A percentile compares a stretch with the other conserved stretches of the same genome.
Evolutionary conservation across 257 asterid species (phyloP).

Genomic region (Jacaranda copaia): DNA sequence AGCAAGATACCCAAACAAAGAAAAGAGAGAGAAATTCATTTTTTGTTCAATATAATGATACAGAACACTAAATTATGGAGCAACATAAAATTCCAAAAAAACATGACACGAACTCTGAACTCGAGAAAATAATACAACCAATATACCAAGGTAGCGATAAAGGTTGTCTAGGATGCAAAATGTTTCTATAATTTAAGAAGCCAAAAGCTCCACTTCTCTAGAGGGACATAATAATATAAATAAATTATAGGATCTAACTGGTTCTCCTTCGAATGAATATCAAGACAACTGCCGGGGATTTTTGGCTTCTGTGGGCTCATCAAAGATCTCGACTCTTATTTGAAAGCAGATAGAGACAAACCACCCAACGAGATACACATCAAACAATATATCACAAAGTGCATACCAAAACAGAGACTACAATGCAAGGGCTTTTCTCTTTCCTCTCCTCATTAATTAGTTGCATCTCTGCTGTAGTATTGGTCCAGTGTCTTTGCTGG

Average conservation of each 20-base stretch:
- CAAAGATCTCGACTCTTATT: constrained; percentile 59
- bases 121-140: constrained; percentile 36
- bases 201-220: constrained; percentile 25
- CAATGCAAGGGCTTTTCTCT: constrained; percentile 34
- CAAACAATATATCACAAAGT: constrained; percentile 41
- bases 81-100: constrained; percentile 23
- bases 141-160: constrained; percentile 1
- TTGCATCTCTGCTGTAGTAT: constrained; percentile 88
- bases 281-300: constrained; percentile 43
- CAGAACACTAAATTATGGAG: constrained; percentile 30
- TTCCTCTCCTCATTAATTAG: constrained; percentile 51
- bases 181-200: constrained; percentile 28
- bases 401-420: constrained; percentile 44
- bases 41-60: constrained; percentile 32
- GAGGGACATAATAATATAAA: constrained; percentile 37
- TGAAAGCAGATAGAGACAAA: constrained; percentile 45
- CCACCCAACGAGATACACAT: constrained; percentile 45
- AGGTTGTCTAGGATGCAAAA: constrained; percentile 1
- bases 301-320: constrained; percentile 46
- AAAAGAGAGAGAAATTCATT: constrained; percentile 6
- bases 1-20: background rate
- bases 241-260: constrained; percentile 48
- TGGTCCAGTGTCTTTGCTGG: constrained; percentile 96
- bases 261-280: constrained; percentile 53
- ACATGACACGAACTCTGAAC: constrained; percentile 29